A percentile compares a stretch with the other conserved stretches of the same genome.
Conservation (phyloP, 306 rosid species). For the Sophora flavescens region DNA sequence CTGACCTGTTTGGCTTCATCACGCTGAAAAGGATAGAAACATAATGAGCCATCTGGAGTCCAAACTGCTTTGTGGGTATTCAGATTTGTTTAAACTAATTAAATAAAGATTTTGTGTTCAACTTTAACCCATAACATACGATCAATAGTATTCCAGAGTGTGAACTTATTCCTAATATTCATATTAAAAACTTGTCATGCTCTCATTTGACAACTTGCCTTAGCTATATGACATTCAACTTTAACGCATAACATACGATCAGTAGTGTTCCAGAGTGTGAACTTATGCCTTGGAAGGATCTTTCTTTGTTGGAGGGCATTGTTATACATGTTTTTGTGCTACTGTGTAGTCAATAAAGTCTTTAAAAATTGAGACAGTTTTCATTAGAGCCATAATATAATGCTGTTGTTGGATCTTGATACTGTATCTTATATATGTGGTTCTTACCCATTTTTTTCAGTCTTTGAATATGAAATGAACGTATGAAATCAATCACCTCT, state of each 20-base stretch:
- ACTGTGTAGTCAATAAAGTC: conserved; percentile 3
- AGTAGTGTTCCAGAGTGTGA: conserved; percentile 6
- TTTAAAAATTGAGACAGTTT: conserved; percentile 16
- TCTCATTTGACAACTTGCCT: not conserved
- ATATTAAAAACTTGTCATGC: not conserved
- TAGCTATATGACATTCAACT: conserved; percentile 4
- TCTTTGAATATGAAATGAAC: not conserved
- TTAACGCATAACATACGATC: no score
- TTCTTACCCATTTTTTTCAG: conserved; percentile 13
- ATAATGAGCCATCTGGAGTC: conserved; percentile 25
- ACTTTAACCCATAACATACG: not conserved
- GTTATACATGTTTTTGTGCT: conserved; percentile 2
- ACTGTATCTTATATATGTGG: not conserved
- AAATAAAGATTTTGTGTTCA: conserved; percentile 6
- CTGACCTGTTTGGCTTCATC: conserved; percentile 22
- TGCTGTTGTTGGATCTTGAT: conserved; percentile 30
- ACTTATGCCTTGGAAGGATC: conserved; percentile 15
- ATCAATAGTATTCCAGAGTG: conserved; percentile 1
- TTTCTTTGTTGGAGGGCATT: not conserved
- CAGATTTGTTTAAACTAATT: conserved; percentile 33
- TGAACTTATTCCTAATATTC: conserved; percentile 21
- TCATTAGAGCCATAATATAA: conserved; percentile 22
- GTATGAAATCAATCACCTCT: conserved; percentile 18
- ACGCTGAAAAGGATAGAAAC: conserved; percentile 16
- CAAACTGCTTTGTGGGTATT: conserved; percentile 35